These are phyloP conservation scores for Aspergillus baeticus DNA, from an alignment of 495 filamentous ascomycete genomes.

Conservation along the genomic window DNA sequence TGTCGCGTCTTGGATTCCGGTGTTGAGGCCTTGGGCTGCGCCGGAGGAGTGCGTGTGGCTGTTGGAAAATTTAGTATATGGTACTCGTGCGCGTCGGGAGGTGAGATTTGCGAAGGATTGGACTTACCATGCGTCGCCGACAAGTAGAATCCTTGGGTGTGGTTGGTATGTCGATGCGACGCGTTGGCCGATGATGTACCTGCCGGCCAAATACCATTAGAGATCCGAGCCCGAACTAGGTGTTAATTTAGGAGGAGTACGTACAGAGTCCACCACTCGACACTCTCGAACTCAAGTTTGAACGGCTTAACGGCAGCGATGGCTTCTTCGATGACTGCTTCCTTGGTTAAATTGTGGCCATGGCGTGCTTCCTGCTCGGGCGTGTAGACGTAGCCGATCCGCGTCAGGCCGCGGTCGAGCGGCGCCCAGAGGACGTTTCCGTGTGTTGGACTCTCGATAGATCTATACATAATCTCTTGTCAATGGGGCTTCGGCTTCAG, in stretches of 20 bases:
- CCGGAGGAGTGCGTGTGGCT: not conserved
- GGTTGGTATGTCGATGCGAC: not conserved
- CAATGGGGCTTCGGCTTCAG: too few species aligned
- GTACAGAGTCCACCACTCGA: slow-evolving; percentile 58
- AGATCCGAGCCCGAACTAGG: too few species aligned
- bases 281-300: slow-evolving; percentile 38
- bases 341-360: slow-evolving; percentile 22
- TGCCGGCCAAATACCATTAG: too few species aligned
- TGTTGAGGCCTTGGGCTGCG: not conserved
- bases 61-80: too few species aligned
- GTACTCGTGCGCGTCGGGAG: too few species aligned
- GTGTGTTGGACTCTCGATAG: slow-evolving; percentile 49
- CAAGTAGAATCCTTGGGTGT: not conserved
- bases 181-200: not conserved
- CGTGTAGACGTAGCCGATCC: slow-evolving; percentile 55
- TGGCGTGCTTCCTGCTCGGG: slow-evolving; percentile 35
- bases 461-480: not conserved
- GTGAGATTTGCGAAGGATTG: too few species aligned
- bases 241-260: not conserved
- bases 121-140: not conserved
- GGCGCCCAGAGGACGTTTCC: slow-evolving; percentile 52
- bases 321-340: slow-evolving; percentile 37
- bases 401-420: slow-evolving; percentile 45
- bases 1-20: not conserved
- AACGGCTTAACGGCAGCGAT: slow-evolving; percentile 47